Evolutionary conservation across 768 basidiomycete genomes (phyloP).

Genomic region (Macrolepiota albuminosa): DNA sequence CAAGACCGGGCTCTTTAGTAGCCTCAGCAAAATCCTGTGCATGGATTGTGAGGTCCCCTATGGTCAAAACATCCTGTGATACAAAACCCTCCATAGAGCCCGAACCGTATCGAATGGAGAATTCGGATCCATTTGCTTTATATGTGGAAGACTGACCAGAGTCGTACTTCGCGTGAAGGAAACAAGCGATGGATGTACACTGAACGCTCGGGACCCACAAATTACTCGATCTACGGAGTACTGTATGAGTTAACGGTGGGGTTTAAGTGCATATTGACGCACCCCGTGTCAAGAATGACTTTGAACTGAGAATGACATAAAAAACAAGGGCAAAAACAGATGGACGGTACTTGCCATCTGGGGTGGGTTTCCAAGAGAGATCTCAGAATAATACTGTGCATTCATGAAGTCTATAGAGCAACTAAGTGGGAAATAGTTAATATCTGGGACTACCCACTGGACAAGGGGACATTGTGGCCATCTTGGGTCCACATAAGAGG

Average conservation of each 20-base stretch:
- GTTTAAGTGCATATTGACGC: neutral
- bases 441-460: conserved; percentile 51
- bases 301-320: conserved; percentile 59
- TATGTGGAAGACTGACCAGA: conserved; percentile 73
- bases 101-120: conserved; percentile 91
- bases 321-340: neutral
- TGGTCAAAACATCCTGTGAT: conserved; percentile 72
- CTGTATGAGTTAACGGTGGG: neutral
- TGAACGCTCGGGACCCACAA: conserved; percentile 85
- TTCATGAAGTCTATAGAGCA: conserved; percentile 83
- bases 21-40: conserved; percentile 92
- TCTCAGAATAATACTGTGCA: conserved; percentile 94
- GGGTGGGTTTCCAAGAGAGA: conserved; percentile 76
- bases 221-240: conserved; percentile 68
- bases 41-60: conserved; percentile 78
- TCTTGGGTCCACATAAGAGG: conserved; percentile 81
- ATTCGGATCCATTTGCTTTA: conserved; percentile 84
- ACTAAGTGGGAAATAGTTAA: conserved; percentile 1
- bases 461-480: conserved; percentile 85
- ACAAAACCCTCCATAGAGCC: conserved; percentile 97
- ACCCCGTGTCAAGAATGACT: conserved; percentile 93
- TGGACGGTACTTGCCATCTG: conserved; percentile 53
- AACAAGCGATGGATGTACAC: conserved; percentile 89
- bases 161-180: conserved; percentile 93
- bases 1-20: conserved; percentile 91